These are phyloP conservation scores for Citrus hindsii DNA, from an alignment of 345 rosid species.

Conservation along the genomic window DNA sequence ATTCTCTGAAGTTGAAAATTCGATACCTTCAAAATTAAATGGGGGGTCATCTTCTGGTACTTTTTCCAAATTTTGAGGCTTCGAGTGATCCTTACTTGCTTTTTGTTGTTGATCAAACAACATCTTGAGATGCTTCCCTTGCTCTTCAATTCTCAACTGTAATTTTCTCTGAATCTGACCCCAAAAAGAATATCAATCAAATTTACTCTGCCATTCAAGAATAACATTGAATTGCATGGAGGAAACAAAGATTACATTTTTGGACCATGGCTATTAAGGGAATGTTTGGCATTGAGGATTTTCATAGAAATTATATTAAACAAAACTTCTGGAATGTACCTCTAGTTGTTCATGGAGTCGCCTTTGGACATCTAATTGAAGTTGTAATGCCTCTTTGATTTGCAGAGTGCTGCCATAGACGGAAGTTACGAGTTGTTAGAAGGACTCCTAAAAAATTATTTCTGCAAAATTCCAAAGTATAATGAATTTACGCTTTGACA, in stretches of 20 bases:
- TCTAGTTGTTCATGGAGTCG: conserved; percentile 92
- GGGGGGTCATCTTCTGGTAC: conserved; percentile 22
- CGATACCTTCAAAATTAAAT: conserved; percentile 39
- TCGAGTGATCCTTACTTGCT: conserved; percentile 34
- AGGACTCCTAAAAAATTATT: neutral
- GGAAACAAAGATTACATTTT: neutral
- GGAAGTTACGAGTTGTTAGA: neutral
- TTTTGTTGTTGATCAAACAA: conserved; percentile 83
- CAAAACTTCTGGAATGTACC: conserved; percentile 30
- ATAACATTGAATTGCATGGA: neutral
- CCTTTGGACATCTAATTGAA: conserved; percentile 85
- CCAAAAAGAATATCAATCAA: neutral
- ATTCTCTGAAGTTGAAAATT: conserved; percentile 40
- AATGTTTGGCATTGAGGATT: neutral
- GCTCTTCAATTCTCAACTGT: conserved; percentile 83
- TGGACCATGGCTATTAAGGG: too few relatives aligned
- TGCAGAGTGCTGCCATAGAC: conserved; percentile 54
- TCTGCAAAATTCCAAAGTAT: neutral
- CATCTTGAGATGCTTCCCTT: conserved; percentile 68
- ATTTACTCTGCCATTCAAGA: neutral
- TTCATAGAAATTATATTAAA: neutral
- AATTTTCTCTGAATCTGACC: conserved; percentile 72
- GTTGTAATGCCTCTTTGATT: conserved; percentile 71
- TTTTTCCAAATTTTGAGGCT: conserved; percentile 25
- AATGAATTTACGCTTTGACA: conserved; percentile 43